phyloP scores from a whole-genome alignment of 1,284 basidiomycete genomes.

The Ceratobasidium sp. region DNA sequence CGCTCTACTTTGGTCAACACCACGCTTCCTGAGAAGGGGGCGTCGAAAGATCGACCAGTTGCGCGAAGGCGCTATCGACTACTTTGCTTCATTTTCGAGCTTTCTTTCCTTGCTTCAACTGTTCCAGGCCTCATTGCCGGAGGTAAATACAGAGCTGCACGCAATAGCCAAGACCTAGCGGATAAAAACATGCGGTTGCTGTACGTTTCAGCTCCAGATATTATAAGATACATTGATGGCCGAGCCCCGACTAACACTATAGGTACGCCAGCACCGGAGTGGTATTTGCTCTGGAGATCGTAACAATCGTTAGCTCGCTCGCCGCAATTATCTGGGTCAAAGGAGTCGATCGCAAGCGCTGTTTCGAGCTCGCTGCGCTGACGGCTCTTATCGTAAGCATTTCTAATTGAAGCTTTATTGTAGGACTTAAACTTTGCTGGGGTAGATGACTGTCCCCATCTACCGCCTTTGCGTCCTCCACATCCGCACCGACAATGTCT shows the following conservation, averaged over 20 bases:
- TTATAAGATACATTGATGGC: too few species aligned
- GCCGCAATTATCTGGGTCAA: neutral
- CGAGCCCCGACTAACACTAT: neutral
- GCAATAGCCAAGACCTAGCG: neutral
- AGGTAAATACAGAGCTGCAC: neutral
- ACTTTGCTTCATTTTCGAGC: slow-evolving; percentile 12
- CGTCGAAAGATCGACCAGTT: neutral
- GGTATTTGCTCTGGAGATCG: neutral
- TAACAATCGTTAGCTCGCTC: neutral
- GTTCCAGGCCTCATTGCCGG: neutral
- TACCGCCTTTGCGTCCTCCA: slow-evolving; percentile 37
- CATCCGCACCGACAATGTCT: slow-evolving; percentile 4
- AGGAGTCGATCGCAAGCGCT: slow-evolving; percentile 25
- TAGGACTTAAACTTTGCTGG: neutral
- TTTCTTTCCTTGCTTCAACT: neutral
- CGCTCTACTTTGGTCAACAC: neutral
- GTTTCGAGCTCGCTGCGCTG: slow-evolving; percentile 12
- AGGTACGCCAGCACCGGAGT: neutral
- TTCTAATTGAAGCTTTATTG: neutral
- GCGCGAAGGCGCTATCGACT: neutral
- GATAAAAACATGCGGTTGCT: neutral
- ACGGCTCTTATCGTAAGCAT: slow-evolving; percentile 10
- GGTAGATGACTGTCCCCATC: slow-evolving; percentile 8
- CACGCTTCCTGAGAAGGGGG: slow-evolving; percentile 5
- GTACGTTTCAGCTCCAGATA: neutral